Base-by-base conservation (phyloP, 306 rosid species). In the Rubus parviflorus region DNA sequence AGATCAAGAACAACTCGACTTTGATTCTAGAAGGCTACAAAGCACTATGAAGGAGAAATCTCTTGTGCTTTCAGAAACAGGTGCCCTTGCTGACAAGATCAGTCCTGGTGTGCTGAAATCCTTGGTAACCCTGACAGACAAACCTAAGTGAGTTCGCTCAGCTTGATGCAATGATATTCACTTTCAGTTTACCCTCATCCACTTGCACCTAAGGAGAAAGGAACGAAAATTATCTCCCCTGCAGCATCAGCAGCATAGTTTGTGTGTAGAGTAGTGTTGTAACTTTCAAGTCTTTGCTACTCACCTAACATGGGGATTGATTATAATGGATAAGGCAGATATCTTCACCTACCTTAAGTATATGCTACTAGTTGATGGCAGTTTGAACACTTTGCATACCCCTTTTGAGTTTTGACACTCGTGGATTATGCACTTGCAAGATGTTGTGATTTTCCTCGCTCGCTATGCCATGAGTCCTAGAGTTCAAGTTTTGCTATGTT, bases 11-110 rank as follows among this genome's bases (percentile, higher is more conserved):
- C 79, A 77, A 22, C 93, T 90, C 51, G 92, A 92, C 78, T 95
- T 90, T 67, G 97, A 90, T 61, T 83, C 92, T 0, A 89, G 91
- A 90, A 86, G 64, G 74, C 94, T 90, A 65, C 96, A 92, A 72
- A 89, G 96, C 86, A 35, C 45, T 63, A 91, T 92, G 86, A 92
- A 94, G 86, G 97, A 94, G 23, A 92, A 94, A 76, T 78, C 97
- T 41, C 88, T 84, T 83, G 12, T 88, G 54, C 85, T 89, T 79
- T 94, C 98, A 10, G 98, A 92, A 82, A 72, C 83, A 45, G 97
- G 97, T 76, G 97, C 75, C 53, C 83, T 94, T 22, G 87, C 93
- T 11, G 97, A 94, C 79, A 85, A 74, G 86, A 85, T 94, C 70
- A 84, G 88, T 85, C 98, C 94, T 4, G 93, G 86, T 37, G 81